phyloP scores from a whole-genome alignment of 2,329 filamentous ascomycete species.

The Penicillium psychrosexuale region DNA sequence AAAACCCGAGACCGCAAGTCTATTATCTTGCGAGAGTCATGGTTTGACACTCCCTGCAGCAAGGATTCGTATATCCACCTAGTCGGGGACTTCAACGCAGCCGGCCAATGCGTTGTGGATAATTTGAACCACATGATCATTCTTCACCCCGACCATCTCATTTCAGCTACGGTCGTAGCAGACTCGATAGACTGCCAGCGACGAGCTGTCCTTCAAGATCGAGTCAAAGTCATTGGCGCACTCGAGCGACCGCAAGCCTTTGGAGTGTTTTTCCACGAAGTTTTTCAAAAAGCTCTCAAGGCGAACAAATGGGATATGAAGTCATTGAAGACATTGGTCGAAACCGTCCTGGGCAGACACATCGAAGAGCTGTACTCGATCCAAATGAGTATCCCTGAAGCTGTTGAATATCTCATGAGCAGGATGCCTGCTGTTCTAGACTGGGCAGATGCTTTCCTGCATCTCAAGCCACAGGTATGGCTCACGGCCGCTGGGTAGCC shows the following conservation, averaged over 20 bases:
- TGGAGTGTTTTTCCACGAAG: constrained; percentile 88
- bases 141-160: constrained; percentile 88
- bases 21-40: constrained; percentile 77
- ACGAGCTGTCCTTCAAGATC: constrained; percentile 88
- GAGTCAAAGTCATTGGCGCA: constrained; percentile 85
- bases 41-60: constrained; percentile 76
- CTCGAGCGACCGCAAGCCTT: constrained; percentile 80
- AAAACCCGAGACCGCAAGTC: constrained; percentile 62
- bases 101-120: constrained; percentile 75
- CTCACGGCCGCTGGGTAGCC: not conserved
- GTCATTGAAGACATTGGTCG: constrained; percentile 66
- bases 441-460: constrained; percentile 82
- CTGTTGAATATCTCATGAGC: constrained; percentile 73
- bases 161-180: constrained; percentile 92
- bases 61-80: constrained; percentile 79
- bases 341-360: constrained; percentile 68
- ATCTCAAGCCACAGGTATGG: constrained; percentile 63
- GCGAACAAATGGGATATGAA: constrained; percentile 73
- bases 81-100: constrained; percentile 69
- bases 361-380: constrained; percentile 89
- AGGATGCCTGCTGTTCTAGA: constrained; percentile 77
- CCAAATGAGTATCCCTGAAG: constrained; percentile 68
- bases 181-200: constrained; percentile 92
- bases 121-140: constrained; percentile 84
- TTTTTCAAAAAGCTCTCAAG: constrained; percentile 87